Base-by-base conservation (phyloP, 768 basidiomycete genomes). In the Trametes cingulata region DNA sequence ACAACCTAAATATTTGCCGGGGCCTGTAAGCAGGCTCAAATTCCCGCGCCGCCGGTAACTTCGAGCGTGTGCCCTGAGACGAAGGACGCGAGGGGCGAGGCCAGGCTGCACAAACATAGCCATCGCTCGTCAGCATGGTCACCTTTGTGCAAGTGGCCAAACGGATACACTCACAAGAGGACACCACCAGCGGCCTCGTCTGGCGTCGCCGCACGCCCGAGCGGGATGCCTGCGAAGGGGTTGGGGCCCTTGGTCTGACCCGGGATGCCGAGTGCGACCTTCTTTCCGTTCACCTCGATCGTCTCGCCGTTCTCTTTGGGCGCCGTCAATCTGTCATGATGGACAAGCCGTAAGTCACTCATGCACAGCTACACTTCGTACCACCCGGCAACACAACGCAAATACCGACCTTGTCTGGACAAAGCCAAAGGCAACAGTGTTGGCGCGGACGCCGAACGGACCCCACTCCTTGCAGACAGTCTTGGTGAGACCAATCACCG, bases 401-500 rank as follows among this genome's bases (percentile, higher is more conserved):
- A 25, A 33, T 19, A 65, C 72, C 58, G 60, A 89, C 85, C 92
- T 78, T 2, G 92, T 94, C 66, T 88, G 83, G 46, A 94, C 85
- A 45, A 85, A 77, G 24, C 91, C 90, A 65, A 83, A 93, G 3
- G 91, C 91, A 42, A 94, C 75, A 2, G 87, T 87, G 76, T 94
- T 93, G 25, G 88, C 88, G 50, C 91, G 88, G 20, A 93, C 90
- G 65, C 86, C 87, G 73, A 87, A 92, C 3, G 78, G 73, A 29
- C 92, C 92, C 91, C 91, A 94, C 70, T 94, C 92, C 71, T 93
- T 94, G 48, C 86, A 85, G 64, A 91, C 85, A 40, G 91, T 93
- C 78, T 93, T 93, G 39, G 91, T 90, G 52, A 93, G 76, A 14
- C 91, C 92, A 58, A 87, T 67, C 40, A 93, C 85, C 8, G 87